These are phyloP conservation scores for Xylariaceae sp. DNA, from an alignment of 2,329 filamentous ascomycete genomes.

Conservation along the genomic window DNA sequence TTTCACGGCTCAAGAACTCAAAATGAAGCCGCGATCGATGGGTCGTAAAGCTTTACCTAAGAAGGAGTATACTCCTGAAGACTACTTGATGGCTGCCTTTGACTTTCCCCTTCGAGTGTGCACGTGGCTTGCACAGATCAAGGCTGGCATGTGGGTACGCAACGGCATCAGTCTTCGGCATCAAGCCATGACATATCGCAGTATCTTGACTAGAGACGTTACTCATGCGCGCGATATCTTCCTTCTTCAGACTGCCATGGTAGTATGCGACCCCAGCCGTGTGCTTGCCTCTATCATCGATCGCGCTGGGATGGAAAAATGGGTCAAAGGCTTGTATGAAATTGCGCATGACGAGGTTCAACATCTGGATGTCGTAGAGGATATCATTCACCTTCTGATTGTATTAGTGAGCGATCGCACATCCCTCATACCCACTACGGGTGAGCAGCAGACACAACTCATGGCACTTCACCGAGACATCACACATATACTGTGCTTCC, in stretches of 20 bases:
- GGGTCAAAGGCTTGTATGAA: conserved; percentile 82
- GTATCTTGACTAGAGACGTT: conserved; percentile 84
- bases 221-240: conserved; percentile 95
- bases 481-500: conserved; percentile 92
- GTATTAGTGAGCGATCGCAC: conserved; percentile 86
- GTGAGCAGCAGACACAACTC: conserved; percentile 63
- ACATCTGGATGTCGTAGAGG: conserved; percentile 89
- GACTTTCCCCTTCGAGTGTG: conserved; percentile 92
- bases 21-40: conserved; percentile 61
- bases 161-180: conserved; percentile 95
- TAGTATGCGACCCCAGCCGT: conserved; percentile 77
- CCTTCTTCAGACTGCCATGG: conserved; percentile 84
- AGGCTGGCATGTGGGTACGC: conserved; percentile 96
- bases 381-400: conserved; percentile 91
- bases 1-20: conserved; percentile 70
- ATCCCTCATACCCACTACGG: conserved; percentile 67
- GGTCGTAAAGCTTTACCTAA: conserved; percentile 56
- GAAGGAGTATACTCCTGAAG: conserved; percentile 63
- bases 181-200: conserved; percentile 90
- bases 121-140: conserved; percentile 97
- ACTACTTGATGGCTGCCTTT: conserved; percentile 82
- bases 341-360: conserved; percentile 78
- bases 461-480: conserved; percentile 83
- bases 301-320: conserved; percentile 82
- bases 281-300: conserved; percentile 89